These are phyloP conservation scores for Rhodomyrtus tomentosa DNA, from an alignment of 345 rosid genomes.

Conservation along the genomic window DNA sequence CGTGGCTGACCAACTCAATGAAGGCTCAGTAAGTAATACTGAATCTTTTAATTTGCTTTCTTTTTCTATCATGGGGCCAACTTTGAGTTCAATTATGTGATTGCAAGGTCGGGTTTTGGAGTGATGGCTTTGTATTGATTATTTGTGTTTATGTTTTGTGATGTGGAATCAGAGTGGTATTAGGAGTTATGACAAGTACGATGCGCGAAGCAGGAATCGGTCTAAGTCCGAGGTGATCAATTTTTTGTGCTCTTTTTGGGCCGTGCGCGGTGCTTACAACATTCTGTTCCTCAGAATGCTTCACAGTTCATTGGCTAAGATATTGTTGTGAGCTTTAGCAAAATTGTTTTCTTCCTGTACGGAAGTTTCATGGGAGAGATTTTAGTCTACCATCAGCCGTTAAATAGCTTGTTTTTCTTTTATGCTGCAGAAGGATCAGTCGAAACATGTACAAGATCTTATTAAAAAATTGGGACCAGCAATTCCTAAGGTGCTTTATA, in stretches of 20 bases:
- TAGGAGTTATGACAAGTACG: slow-evolving; percentile 10
- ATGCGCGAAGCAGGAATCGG: neutral
- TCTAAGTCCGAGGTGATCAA: slow-evolving; percentile 10
- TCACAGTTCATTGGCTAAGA: neutral
- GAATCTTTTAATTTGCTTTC: neutral
- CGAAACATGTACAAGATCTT: slow-evolving; percentile 32
- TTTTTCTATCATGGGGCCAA: neutral
- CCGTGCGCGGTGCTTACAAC: neutral
- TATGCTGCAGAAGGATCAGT: slow-evolving; percentile 32
- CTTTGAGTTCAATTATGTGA: neutral
- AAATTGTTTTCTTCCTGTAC: neutral
- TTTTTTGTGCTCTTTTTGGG: neutral
- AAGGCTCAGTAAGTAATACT: slow-evolving; percentile 38
- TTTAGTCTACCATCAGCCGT: neutral
- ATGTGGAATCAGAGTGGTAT: slow-evolving; percentile 13
- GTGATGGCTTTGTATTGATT: neutral
- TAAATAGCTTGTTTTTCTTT: neutral
- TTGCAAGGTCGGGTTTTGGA: neutral
- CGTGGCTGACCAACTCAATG: slow-evolving; percentile 29
- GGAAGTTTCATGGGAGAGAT: neutral
- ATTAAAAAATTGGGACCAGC: slow-evolving; percentile 33
- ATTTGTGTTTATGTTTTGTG: neutral
- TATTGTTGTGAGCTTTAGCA: neutral
- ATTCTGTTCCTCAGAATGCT: neutral
- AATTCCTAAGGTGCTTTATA: slow-evolving; percentile 39